phyloP scores from a whole-genome alignment of 129 eudicot genomes.

The Rutidosis leptorrhynchoides region DNA sequence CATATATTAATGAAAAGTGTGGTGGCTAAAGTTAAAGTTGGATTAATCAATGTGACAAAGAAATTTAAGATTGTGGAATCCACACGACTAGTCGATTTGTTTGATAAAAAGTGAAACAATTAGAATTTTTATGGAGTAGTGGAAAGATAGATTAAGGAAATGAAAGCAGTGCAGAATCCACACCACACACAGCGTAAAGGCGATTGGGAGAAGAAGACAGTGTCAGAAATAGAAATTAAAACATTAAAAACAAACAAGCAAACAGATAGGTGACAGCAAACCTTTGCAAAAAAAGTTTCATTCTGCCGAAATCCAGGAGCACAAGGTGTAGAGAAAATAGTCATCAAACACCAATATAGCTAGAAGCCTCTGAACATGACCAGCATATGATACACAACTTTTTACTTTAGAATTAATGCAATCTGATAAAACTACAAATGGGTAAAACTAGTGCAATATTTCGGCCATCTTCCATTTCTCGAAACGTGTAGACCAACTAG shows the following conservation, averaged over 20 bases:
- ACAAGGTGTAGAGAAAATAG: not conserved
- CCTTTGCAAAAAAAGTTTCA: not conserved
- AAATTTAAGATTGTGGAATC: constrained; percentile 13
- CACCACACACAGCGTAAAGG: constrained; percentile 4
- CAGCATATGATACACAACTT: not conserved
- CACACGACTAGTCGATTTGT: not conserved
- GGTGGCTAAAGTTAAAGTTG: constrained; percentile 28
- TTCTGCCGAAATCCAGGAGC: not conserved
- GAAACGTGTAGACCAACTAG: too few species aligned
- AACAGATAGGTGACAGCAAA: not conserved
- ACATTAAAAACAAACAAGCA: not conserved
- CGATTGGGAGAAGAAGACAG: constrained; percentile 9
- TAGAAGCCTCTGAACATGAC: not conserved
- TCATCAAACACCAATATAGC: not conserved
- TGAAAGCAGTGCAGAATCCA: not conserved
- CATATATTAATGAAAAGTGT: constrained; percentile 17
- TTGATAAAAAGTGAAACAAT: not conserved
- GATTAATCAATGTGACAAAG: constrained; percentile 3
- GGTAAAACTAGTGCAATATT: not conserved
- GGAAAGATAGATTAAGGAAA: not conserved
- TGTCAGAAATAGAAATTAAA: not conserved
- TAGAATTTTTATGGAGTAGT: not conserved
- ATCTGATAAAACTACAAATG: not conserved
- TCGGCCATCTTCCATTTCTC: too few species aligned
- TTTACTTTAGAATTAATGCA: not conserved